These are phyloP conservation scores for Jimgerdemannia flammicorona DNA, from an alignment of 192 early-diverging fungal genomes.

Conservation along the genomic window DNA sequence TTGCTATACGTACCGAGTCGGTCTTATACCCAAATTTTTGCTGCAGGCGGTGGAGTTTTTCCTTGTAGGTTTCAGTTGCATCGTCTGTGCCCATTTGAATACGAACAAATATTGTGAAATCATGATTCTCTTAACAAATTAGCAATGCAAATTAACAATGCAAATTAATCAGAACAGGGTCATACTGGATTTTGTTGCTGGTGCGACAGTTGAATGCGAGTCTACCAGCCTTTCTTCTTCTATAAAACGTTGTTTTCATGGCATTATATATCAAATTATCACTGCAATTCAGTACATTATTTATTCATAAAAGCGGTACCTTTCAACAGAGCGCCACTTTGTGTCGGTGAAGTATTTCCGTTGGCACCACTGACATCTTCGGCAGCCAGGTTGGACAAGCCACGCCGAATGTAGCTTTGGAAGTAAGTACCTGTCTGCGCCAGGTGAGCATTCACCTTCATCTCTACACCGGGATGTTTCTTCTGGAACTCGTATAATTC, in stretches of 20 bases:
- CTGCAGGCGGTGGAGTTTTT: constrained; percentile 55
- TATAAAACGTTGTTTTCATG: too few relatives aligned
- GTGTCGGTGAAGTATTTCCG: constrained; percentile 12
- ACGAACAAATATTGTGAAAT: too few relatives aligned
- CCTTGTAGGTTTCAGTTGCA: constrained; percentile 33
- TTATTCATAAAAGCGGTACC: not conserved
- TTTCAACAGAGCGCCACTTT: not conserved
- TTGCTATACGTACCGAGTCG: constrained; percentile 7
- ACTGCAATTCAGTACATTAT: not conserved
- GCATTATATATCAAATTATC: not conserved
- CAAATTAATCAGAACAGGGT: too few relatives aligned
- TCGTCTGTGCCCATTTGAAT: constrained; percentile 13
- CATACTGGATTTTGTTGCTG: constrained; percentile 8
- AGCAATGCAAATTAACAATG: too few relatives aligned
- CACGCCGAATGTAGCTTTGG: constrained; percentile 72
- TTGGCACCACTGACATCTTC: constrained; percentile 40
- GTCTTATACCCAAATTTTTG: constrained; percentile 48
- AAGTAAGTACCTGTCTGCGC: constrained; percentile 64
- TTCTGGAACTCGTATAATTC: constrained; percentile 79
- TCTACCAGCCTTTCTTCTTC: not conserved
- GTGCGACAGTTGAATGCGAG: not conserved
- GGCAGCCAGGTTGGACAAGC: constrained; percentile 51
- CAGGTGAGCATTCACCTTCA: constrained; percentile 56
- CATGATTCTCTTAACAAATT: too few relatives aligned
- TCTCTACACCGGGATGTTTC: constrained; percentile 60